A percentile compares a stretch with the other conserved stretches of the same genome.
phyloP scores from a whole-genome alignment of 306 rosid species.

The Glycine latifolia region DNA sequence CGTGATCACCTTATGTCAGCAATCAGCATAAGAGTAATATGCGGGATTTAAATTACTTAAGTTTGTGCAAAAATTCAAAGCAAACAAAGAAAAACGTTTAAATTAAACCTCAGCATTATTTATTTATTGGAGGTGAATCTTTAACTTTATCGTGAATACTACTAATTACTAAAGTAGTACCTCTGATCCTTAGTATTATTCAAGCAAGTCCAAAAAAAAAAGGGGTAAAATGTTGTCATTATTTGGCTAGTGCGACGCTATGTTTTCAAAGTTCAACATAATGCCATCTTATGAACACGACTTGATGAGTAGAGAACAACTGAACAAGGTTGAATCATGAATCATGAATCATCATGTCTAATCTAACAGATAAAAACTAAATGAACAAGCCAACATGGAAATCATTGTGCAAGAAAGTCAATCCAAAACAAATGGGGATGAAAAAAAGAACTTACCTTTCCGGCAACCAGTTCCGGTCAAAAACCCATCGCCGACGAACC shows the following conservation, averaged over 20 bases:
- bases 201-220: not conserved
- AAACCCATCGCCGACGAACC: constrained; percentile 77
- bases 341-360: not conserved
- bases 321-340: not conserved
- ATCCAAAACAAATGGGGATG: not conserved
- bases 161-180: too few relatives aligned
- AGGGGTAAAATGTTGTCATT: too few relatives aligned
- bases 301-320: not conserved
- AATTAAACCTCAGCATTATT: not conserved
- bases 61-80: not conserved
- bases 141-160: not conserved
- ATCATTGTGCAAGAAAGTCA: constrained; percentile 39
- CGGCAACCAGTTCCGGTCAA: constrained; percentile 75
- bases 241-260: not conserved
- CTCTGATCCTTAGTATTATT: not conserved
- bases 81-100: not conserved
- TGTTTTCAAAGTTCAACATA: not conserved
- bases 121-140: not conserved
- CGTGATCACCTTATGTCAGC: constrained; percentile 5
- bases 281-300: not conserved
- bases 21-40: not conserved
- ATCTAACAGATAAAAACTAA: not conserved
- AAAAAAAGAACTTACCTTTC: constrained; percentile 66
- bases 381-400: not conserved
- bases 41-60: constrained; percentile 4